Conservation (phyloP, 163 green algal genomes). For the Picocystis sp. region DNA sequence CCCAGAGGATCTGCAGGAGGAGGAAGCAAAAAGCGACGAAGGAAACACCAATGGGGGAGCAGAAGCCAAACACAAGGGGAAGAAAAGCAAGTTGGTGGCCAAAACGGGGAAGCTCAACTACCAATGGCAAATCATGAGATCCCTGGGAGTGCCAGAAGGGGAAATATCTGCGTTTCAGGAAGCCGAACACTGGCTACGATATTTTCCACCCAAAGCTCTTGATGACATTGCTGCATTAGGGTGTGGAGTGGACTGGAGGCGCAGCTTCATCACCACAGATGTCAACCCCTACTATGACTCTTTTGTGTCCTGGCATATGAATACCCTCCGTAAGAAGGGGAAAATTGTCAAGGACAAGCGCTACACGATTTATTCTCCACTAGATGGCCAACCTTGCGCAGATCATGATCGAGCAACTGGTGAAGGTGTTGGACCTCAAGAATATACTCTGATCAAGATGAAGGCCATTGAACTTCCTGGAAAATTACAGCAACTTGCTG, state of each 20-base stretch:
- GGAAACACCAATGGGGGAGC: constrained; percentile 14
- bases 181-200: constrained; percentile 75
- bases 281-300: constrained; percentile 95
- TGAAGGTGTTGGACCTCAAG: constrained; percentile 85
- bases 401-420: constrained; percentile 90
- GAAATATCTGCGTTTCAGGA: constrained; percentile 59
- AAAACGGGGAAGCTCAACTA: constrained; percentile 61
- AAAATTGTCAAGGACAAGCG: constrained; percentile 31
- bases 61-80: constrained; percentile 65
- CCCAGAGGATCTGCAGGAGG: constrained; percentile 29
- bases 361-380: constrained; percentile 72
- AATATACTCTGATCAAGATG: constrained; percentile 98
- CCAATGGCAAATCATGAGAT: constrained; percentile 89
- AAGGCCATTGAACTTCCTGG: constrained; percentile 54
- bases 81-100: constrained; percentile 79
- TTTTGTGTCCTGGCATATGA: constrained; percentile 93
- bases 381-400: constrained; percentile 89
- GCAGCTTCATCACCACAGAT: constrained; percentile 97
- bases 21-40: constrained; percentile 8
- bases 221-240: constrained; percentile 77
- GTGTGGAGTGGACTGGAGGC: constrained; percentile 91
- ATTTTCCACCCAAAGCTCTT: constrained; percentile 79
- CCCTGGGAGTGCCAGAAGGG: constrained; percentile 60
- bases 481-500: constrained; percentile 49
- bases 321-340: constrained; percentile 46